A percentile compares a stretch with the other conserved stretches of the same genome.
Evolutionary conservation across 176 grass and related monocot species (phyloP).

Genomic region (Bothriochloa decipiens): DNA sequence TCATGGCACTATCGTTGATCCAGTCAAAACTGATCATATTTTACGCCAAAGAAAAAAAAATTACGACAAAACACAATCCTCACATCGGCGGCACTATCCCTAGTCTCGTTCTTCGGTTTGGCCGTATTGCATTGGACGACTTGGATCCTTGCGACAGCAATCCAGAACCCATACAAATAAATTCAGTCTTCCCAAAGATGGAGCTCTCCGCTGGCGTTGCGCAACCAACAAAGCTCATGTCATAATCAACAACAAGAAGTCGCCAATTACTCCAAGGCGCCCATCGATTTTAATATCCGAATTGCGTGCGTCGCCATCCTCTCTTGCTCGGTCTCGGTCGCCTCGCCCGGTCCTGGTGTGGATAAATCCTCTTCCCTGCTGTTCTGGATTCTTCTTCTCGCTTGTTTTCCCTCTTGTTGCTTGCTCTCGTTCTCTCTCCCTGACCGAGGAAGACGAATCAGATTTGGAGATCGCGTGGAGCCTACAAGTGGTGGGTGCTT

Average conservation of each 20-base stretch:
- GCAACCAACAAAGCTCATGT: background rate
- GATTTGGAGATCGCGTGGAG: background rate
- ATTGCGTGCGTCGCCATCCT: constrained; percentile 29
- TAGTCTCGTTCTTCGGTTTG: constrained; percentile 16
- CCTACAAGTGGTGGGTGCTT: background rate
- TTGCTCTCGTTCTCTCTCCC: background rate
- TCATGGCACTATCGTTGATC: background rate
- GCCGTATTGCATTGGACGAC: constrained; percentile 20
- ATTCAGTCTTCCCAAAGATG: constrained; percentile 16
- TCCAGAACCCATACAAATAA: constrained; percentile 6
- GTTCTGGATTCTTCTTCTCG: constrained; percentile 38
- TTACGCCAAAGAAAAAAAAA: constrained; percentile 3
- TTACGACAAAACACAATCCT: background rate
- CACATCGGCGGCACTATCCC: background rate
- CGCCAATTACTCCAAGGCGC: constrained; percentile 20
- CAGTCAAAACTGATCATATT: background rate
- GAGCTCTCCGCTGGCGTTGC: constrained; percentile 18
- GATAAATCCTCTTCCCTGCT: background rate
- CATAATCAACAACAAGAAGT: constrained; percentile 24
- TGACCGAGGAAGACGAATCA: background rate
- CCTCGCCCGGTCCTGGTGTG: background rate
- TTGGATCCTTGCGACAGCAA: constrained; percentile 33
- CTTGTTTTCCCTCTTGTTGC: background rate
- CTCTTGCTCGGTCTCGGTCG: constrained; percentile 20
- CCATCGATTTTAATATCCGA: constrained; percentile 33